Evolutionary conservation across 2,329 filamentous ascomycete species (phyloP).

Genomic region (Clonostachys solani): DNA sequence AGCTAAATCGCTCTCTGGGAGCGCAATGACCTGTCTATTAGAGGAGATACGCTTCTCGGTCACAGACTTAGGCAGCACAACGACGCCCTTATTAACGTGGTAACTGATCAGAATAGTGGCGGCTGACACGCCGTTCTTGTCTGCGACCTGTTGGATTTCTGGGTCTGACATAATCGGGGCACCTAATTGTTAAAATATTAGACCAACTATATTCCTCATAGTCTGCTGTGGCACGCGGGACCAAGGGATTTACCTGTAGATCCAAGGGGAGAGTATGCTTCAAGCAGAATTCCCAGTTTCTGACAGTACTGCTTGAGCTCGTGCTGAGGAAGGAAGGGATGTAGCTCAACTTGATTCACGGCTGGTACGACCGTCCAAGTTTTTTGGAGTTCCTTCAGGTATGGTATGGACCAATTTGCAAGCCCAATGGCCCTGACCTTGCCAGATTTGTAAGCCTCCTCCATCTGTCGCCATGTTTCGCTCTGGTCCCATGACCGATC

Average conservation of each 20-base stretch:
- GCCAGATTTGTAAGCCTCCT: conserved; percentile 19
- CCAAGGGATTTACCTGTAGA: neutral
- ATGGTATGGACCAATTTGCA: conserved; percentile 40
- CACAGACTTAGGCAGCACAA: neutral
- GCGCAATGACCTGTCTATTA: neutral
- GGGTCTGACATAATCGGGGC: neutral
- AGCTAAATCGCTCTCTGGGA: conserved; percentile 4
- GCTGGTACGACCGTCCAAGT: conserved; percentile 54
- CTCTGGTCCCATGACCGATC: neutral
- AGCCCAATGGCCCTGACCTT: conserved; percentile 42
- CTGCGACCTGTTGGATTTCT: neutral
- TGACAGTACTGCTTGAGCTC: conserved; percentile 53
- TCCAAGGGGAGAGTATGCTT: conserved; percentile 64
- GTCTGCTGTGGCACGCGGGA: neutral
- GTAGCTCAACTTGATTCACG: conserved; percentile 66
- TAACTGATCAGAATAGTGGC: neutral
- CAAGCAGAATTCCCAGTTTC: conserved; percentile 53
- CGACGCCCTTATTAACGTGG: neutral
- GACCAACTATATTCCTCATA: neutral
- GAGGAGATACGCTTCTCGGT: neutral
- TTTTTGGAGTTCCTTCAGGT: conserved; percentile 32
- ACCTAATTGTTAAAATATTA: neutral
- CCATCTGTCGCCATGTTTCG: conserved; percentile 9
- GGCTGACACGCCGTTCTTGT: neutral
- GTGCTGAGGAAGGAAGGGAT: conserved; percentile 62